These are phyloP conservation scores for Eucalyptus tenuipes DNA, from an alignment of 345 rosid species.

Conservation along the genomic window DNA sequence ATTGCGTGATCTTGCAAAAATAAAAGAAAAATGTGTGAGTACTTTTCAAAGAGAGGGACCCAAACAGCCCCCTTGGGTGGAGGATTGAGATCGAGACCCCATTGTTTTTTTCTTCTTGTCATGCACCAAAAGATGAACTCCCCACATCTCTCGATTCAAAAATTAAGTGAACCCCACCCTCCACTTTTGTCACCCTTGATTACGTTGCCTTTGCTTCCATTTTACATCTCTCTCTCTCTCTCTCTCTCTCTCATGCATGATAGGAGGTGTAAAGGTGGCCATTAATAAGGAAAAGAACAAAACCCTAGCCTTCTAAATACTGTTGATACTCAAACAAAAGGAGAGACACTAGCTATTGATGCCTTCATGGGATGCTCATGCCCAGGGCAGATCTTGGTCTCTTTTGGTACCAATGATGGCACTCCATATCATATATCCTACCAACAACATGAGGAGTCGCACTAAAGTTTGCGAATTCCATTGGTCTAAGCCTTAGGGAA, in stretches of 20 bases:
- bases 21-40: background rate
- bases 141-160: background rate
- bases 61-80: background rate
- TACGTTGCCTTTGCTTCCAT: slow-evolving; percentile 45
- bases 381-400: background rate
- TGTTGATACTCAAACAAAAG: background rate
- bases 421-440: background rate
- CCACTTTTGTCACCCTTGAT: slow-evolving; percentile 22
- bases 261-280: slow-evolving; percentile 8
- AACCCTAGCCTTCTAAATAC: background rate
- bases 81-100: slow-evolving; percentile 11
- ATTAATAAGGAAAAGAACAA: background rate
- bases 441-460: slow-evolving; percentile 13
- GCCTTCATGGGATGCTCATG: background rate
- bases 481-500: slow-evolving; percentile 6
- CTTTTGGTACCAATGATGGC: background rate
- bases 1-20: slow-evolving; percentile 17
- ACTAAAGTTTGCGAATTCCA: slow-evolving; percentile 18
- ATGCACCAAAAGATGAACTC: slow-evolving; percentile 27
- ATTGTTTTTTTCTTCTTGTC: slow-evolving; percentile 6
- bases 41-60: background rate
- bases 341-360: background rate
- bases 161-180: slow-evolving; percentile 12
- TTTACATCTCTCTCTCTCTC: slow-evolving; percentile 24
- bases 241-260: slow-evolving; percentile 7